Evolutionary conservation across 371 early-diverging fungal genomes (phyloP).

Genomic region (Mortierella sp.): DNA sequence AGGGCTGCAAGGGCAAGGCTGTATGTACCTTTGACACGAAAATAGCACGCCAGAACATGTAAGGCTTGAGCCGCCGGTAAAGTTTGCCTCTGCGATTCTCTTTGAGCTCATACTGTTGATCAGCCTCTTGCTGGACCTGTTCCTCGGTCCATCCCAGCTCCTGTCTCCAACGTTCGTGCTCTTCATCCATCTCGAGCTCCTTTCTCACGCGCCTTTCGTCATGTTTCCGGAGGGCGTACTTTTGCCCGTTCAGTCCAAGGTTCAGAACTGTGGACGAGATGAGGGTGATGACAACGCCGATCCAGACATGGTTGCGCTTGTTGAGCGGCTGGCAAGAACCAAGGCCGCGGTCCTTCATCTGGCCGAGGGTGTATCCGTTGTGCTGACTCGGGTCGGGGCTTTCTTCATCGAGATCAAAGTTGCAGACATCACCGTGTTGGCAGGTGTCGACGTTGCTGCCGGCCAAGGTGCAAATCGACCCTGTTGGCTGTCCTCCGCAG

Average conservation of each 20-base stretch:
- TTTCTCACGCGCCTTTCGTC: constrained; percentile 59
- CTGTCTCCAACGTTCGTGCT: constrained; percentile 40
- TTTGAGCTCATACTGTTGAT: constrained; percentile 43
- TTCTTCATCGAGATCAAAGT: constrained; percentile 23
- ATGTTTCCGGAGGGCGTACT: constrained; percentile 78
- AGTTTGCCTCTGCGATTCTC: constrained; percentile 39
- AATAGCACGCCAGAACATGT: constrained; percentile 46
- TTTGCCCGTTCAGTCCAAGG: constrained; percentile 91
- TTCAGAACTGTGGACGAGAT: constrained; percentile 82
- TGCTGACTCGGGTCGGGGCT: constrained; percentile 3
- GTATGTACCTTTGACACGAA: constrained; percentile 52
- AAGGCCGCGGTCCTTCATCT: constrained; percentile 33
- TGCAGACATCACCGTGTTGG: constrained; percentile 47
- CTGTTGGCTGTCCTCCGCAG: constrained; percentile 63
- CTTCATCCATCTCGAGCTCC: constrained; percentile 43
- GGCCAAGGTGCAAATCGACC: constrained; percentile 58
- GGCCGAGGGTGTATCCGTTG: constrained; percentile 24
- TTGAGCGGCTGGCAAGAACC: constrained; percentile 61
- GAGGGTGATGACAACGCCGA: constrained; percentile 82
- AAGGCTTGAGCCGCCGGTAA: constrained; percentile 45
- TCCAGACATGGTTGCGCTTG: constrained; percentile 66
- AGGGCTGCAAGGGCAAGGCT: not conserved
- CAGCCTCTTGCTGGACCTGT: constrained; percentile 42
- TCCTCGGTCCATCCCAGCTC: constrained; percentile 46
- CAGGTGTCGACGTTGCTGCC: constrained; percentile 63